Evolutionary conservation across 1,284 basidiomycete species (phyloP).

Genomic region (Wolfiporia cocos): DNA sequence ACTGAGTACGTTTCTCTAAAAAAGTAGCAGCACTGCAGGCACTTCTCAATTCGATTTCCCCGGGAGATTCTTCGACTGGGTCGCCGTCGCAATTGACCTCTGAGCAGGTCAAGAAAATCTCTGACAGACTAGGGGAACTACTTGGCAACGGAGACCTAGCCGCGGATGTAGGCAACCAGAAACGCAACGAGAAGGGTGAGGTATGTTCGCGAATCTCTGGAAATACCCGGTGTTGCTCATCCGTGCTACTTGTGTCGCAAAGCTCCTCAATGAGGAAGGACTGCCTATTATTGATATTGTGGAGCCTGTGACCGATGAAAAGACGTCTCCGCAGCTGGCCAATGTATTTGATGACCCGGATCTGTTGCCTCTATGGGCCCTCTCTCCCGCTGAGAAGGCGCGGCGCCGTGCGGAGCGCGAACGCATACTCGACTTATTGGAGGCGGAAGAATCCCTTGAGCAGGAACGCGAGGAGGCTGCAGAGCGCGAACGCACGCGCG

Average conservation of each 20-base stretch:
- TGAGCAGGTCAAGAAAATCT: slow-evolving; percentile 46
- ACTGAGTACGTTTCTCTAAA: slow-evolving; percentile 9
- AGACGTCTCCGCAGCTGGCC: slow-evolving; percentile 12
- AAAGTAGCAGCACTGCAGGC: slow-evolving; percentile 40
- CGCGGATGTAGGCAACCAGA: slow-evolving; percentile 26
- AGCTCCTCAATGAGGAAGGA: slow-evolving; percentile 72
- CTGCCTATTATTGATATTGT: slow-evolving; percentile 72
- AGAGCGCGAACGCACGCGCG: slow-evolving; percentile 36
- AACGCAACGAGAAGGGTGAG: slow-evolving; percentile 52
- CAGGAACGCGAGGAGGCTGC: slow-evolving; percentile 33
- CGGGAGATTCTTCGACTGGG: slow-evolving; percentile 20
- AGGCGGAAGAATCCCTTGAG: slow-evolving; percentile 57
- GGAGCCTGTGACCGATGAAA: slow-evolving; percentile 44
- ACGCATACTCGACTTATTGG: slow-evolving; percentile 59
- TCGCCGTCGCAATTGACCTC: slow-evolving; percentile 33
- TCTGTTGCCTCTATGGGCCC: slow-evolving; percentile 39
- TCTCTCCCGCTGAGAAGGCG: slow-evolving; percentile 42
- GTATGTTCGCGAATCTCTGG: slow-evolving; percentile 33
- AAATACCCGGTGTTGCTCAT: slow-evolving; percentile 11
- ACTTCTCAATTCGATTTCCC: slow-evolving; percentile 42
- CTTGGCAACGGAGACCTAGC: slow-evolving; percentile 38
- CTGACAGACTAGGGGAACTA: slow-evolving; percentile 54
- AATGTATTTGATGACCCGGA: slow-evolving; percentile 34
- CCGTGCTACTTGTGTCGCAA: slow-evolving; percentile 3
- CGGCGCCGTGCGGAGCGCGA: slow-evolving; percentile 49